These are phyloP conservation scores for Citrus reticulata DNA, from an alignment of 345 rosid species.

Conservation along the genomic window DNA sequence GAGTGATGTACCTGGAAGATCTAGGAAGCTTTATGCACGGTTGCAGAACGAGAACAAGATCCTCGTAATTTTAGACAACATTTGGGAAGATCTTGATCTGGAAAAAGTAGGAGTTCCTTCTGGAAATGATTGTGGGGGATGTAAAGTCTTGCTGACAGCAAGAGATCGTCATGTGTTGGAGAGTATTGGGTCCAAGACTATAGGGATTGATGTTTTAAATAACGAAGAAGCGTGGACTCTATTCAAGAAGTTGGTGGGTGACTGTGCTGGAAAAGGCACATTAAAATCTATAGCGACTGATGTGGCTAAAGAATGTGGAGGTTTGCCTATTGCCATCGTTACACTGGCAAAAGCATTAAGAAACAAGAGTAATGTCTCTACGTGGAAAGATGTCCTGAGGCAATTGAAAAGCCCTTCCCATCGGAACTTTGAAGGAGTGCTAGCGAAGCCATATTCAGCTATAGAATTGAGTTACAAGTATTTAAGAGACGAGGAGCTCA, in stretches of 20 bases:
- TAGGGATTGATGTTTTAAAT: background rate
- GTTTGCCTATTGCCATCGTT: constrained; percentile 17
- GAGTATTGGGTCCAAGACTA: background rate
- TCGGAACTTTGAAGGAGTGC: background rate
- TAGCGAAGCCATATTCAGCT: background rate
- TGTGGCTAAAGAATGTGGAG: background rate
- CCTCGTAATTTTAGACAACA: no score
- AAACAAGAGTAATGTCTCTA: background rate
- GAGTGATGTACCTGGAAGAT: background rate
- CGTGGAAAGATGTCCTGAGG: constrained; percentile 20
- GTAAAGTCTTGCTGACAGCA: no score
- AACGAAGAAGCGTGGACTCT: constrained; percentile 12
- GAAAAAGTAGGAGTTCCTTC: no score
- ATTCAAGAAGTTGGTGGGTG: constrained; percentile 14
- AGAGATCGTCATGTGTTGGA: background rate
- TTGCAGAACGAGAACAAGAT: no score
- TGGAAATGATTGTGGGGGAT: no score
- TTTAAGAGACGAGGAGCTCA: background rate
- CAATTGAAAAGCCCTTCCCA: background rate
- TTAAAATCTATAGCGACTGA: constrained; percentile 11
- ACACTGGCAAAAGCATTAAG: constrained; percentile 17
- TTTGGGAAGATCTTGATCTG: no score
- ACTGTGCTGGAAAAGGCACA: background rate
- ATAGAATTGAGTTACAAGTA: background rate
- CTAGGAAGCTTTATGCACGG: no score